These are phyloP conservation scores for Spongiforma sp. DNA, from an alignment of 1,284 basidiomycete genomes.

Conservation along the genomic window DNA sequence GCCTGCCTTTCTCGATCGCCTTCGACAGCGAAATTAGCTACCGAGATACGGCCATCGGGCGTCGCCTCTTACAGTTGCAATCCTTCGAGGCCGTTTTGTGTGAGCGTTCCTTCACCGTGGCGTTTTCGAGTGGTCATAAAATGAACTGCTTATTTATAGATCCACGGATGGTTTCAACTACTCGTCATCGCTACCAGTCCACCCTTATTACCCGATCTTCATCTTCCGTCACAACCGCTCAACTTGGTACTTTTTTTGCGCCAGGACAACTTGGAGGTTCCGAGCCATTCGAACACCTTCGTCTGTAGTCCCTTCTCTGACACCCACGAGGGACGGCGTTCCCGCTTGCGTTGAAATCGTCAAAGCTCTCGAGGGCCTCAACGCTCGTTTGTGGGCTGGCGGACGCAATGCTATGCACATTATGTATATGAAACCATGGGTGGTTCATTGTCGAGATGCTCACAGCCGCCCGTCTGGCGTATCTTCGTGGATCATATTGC, in stretches of 20 bases:
- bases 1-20: constrained; percentile 10
- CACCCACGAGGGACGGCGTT: constrained; percentile 46
- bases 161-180: constrained; percentile 18
- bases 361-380: constrained; percentile 85
- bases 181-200: constrained; percentile 32
- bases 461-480: constrained; percentile 79
- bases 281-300: constrained; percentile 28
- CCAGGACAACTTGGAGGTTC: constrained; percentile 28
- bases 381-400: constrained; percentile 85
- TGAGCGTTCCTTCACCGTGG: constrained; percentile 15
- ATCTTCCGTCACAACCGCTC: constrained; percentile 13
- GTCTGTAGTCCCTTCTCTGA: constrained; percentile 37
- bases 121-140: not conserved
- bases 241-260: constrained; percentile 25
- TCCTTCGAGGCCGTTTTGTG: constrained; percentile 22
- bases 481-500: constrained; percentile 77
- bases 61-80: constrained; percentile 6
- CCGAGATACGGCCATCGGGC: constrained; percentile 1
- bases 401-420: constrained; percentile 85
- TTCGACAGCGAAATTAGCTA: constrained; percentile 2
- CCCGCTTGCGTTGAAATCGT: constrained; percentile 71
- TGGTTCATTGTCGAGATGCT: constrained; percentile 89
- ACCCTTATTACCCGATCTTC: constrained; percentile 23
- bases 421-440: constrained; percentile 75
- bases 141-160: constrained; percentile 10